Base-by-base conservation (phyloP, 2,329 filamentous ascomycete genomes). In the Exutisphaerella laricina region DNA sequence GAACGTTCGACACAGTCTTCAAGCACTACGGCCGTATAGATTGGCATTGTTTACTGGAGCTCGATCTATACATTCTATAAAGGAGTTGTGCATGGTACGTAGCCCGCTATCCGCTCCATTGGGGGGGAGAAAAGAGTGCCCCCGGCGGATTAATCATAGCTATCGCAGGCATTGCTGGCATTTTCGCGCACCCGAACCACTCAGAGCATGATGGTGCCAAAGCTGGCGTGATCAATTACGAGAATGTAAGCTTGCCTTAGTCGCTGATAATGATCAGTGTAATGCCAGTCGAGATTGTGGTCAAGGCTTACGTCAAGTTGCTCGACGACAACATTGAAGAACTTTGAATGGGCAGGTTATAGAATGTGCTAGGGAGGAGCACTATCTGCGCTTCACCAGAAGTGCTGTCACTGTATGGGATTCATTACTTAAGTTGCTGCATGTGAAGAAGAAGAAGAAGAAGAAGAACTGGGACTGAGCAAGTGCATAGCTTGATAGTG, bases 41-140 rank as follows among this genome's bases (percentile, higher is more conserved):
- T 58, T 0, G 74, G 72, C n/a, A 67, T 70, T 23, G 64, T 71
- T 1, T 72, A 76, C 52, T 56, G 50, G 8, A 65, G 62, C 12
- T 72, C 69, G 13, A 50, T 71, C 18, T n/a, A 26, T 77, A 71
- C 57, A 67, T 73, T 17, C 47, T 71, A 70, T 58, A 75, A 75
- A 54, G 70, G 70, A 3, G 65, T 77, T 1, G 55, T 76, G 23
- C 51, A 51, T 36, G 50, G 50, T 8, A 51, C 45, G 3, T 40
- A 47, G 29, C 42, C 49, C 6, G 45, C 50, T 6, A 45, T 42
- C 5, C 50, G 51, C 25, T 51, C 51, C 34, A 53, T 53, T n/a
- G n/a, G n/a, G n/a, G n/a, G 50, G 39, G 48, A 21, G 36, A 51
- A 22, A 51, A 53, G 31, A 20, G 42, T 12, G 26, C 25, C 6